phyloP scores from a whole-genome alignment of 345 rosid species.

The Turnera subulata region DNA sequence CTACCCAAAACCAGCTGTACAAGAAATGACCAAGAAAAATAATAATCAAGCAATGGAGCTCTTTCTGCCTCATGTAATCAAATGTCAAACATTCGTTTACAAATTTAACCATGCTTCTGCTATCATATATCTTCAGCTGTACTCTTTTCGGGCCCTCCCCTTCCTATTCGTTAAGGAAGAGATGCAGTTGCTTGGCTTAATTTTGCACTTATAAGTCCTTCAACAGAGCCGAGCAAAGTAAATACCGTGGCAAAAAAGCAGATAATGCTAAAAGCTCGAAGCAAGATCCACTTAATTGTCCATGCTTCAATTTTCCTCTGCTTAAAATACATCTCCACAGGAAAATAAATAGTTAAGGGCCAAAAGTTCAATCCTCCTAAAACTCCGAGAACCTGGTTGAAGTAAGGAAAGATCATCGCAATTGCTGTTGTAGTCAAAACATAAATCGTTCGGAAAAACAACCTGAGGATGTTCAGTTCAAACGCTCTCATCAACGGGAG shows the following conservation, averaged over 20 bases:
- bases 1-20: no score
- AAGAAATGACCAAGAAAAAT: no score
- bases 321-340: constrained; percentile 61
- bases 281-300: constrained; percentile 53
- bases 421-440: constrained; percentile 48
- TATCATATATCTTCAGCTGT: no score
- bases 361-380: constrained; percentile 71
- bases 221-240: constrained; percentile 51
- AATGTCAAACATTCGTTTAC: no score
- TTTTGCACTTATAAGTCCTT: constrained; percentile 56
- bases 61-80: no score
- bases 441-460: constrained; percentile 46
- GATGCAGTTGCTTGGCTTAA: constrained; percentile 13
- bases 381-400: constrained; percentile 74
- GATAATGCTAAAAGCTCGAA: constrained; percentile 36
- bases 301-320: constrained; percentile 49
- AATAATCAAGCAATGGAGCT: no score
- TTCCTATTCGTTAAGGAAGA: not conserved
- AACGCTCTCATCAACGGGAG: constrained; percentile 31
- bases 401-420: constrained; percentile 66
- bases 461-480: constrained; percentile 28
- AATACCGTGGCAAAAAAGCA: constrained; percentile 40
- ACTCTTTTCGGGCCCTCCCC: no score
- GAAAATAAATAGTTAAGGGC: constrained; percentile 75
- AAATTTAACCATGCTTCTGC: no score